phyloP scores from a whole-genome alignment of 257 asterid species.

The Solanum acaule region DNA sequence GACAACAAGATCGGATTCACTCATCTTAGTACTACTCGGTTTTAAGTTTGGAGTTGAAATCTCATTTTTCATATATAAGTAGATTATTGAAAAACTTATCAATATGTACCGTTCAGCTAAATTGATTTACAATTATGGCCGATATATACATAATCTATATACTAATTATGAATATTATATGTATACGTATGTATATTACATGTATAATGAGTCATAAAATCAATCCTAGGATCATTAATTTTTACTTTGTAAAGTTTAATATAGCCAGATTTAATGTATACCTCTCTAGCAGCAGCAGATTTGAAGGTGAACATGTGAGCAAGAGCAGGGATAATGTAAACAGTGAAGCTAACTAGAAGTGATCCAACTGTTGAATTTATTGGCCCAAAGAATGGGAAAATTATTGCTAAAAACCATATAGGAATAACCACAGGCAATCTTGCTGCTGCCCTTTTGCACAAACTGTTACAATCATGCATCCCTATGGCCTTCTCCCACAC shows the following conservation, averaged over 20 bases:
- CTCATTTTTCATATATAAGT: neutral
- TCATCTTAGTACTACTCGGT: neutral
- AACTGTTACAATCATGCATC: constrained; percentile 25
- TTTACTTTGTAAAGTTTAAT: too few species aligned
- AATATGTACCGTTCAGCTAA: neutral
- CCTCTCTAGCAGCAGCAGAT: constrained; percentile 29
- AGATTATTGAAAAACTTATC: neutral
- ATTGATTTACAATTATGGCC: neutral
- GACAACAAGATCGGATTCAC: neutral
- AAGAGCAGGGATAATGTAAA: constrained; percentile 32
- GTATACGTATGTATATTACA: too few species aligned
- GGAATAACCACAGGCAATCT: constrained; percentile 28
- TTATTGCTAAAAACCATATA: constrained; percentile 14
- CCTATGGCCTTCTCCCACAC: constrained; percentile 9
- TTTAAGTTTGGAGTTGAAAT: neutral
- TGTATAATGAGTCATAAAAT: too few species aligned
- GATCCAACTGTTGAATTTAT: constrained; percentile 38
- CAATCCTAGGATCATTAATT: too few species aligned
- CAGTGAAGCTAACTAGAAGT: constrained; percentile 31
- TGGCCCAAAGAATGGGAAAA: constrained; percentile 37
- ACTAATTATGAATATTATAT: neutral
- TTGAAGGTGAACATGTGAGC: constrained; percentile 35
- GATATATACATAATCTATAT: neutral
- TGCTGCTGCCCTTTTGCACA: constrained; percentile 22
- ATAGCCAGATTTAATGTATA: neutral